phyloP scores from a whole-genome alignment of 305 asterid species.

The Fraxinus xanthoxyloides region DNA sequence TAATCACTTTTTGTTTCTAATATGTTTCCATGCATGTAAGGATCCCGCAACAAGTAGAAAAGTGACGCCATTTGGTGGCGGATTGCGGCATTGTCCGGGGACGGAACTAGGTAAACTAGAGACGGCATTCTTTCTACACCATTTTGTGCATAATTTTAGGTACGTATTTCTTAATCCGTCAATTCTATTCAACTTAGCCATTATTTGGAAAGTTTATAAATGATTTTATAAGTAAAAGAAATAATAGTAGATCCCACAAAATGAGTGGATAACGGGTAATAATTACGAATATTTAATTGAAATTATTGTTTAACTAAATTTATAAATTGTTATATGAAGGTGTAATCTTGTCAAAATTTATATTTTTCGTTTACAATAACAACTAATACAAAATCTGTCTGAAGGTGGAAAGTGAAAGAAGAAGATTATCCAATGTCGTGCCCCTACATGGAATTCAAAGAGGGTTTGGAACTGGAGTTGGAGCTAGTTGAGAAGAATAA shows the following conservation, averaged over 20 bases:
- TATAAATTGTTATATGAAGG: background rate
- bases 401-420: slow-evolving; percentile 60
- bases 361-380: background rate
- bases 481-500: slow-evolving; percentile 4
- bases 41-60: slow-evolving; percentile 49
- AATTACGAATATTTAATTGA: background rate
- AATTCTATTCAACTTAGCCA: background rate
- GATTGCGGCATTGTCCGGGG: slow-evolving; percentile 69
- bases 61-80: slow-evolving; percentile 69
- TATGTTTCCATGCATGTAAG: slow-evolving; percentile 17
- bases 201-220: background rate
- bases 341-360: background rate
- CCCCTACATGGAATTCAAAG: slow-evolving; percentile 38
- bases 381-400: background rate
- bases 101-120: slow-evolving; percentile 67
- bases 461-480: slow-evolving; percentile 29
- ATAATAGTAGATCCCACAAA: background rate
- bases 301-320: background rate
- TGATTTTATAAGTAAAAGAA: background rate
- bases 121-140: slow-evolving; percentile 69
- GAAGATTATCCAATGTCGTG: slow-evolving; percentile 46
- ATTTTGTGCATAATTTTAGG: slow-evolving; percentile 63
- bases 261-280: background rate
- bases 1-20: background rate
- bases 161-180: background rate